Conservation (phyloP, 1,284 basidiomycete species). For the Tremellales sp. region DNA sequence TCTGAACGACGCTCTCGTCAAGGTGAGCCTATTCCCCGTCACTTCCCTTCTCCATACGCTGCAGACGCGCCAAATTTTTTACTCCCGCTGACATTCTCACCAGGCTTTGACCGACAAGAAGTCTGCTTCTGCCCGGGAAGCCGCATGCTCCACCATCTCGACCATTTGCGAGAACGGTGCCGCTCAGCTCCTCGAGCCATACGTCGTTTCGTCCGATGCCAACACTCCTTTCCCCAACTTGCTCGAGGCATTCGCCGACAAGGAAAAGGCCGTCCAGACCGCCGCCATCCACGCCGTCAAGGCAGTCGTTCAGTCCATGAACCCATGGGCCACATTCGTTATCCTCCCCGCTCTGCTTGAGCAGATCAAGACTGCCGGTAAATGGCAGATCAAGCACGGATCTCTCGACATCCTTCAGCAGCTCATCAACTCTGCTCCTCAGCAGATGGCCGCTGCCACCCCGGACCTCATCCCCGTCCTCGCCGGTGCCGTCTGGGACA, state of each 20-base stretch:
- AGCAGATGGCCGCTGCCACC: slow-evolving; percentile 84
- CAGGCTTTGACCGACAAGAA: slow-evolving; percentile 58
- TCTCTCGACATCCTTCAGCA: slow-evolving; percentile 80
- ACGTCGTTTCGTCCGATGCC: slow-evolving; percentile 66
- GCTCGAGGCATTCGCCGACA: slow-evolving; percentile 85
- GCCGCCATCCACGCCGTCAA: slow-evolving; percentile 82
- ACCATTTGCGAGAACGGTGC: slow-evolving; percentile 70
- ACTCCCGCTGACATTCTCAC: slow-evolving; percentile 1
- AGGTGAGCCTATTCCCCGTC: slow-evolving; percentile 47
- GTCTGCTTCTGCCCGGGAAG: slow-evolving; percentile 50
- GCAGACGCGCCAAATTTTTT: slow-evolving; percentile 3
- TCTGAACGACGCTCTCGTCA: slow-evolving; percentile 74
- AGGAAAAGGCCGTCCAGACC: slow-evolving; percentile 64
- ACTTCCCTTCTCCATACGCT: background rate
- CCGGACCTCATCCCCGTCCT: slow-evolving; percentile 96
- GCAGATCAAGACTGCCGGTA: slow-evolving; percentile 93
- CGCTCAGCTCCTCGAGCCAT: slow-evolving; percentile 82
- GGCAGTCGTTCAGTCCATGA: slow-evolving; percentile 74
- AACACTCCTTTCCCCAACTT: slow-evolving; percentile 75
- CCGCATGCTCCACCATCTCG: slow-evolving; percentile 44
- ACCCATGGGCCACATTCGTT: slow-evolving; percentile 81
- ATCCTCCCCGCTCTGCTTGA: slow-evolving; percentile 87
- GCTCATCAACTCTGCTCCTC: slow-evolving; percentile 78
- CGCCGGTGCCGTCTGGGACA: slow-evolving; percentile 97
- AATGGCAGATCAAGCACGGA: slow-evolving; percentile 99